Conservation (phyloP, 306 rosid species). For the Trifolium fragiferum region DNA sequence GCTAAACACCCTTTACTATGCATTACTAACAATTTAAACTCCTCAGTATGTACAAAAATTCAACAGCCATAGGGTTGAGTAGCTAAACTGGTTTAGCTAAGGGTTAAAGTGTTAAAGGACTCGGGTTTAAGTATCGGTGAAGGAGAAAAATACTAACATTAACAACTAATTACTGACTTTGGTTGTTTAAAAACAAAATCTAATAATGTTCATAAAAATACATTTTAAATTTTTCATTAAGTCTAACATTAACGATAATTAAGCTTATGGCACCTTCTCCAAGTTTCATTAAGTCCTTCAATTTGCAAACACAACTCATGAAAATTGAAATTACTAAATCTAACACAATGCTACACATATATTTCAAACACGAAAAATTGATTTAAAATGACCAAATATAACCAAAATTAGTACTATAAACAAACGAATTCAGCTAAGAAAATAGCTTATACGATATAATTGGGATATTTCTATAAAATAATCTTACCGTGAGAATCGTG, state of each 20-base stretch:
- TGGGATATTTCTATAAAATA: constrained; percentile 16
- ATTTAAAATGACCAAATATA: constrained; percentile 1
- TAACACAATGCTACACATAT: background rate
- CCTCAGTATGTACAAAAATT: background rate
- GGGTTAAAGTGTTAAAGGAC: too few species aligned
- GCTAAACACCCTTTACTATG: background rate
- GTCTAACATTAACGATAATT: background rate
- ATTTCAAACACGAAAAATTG: background rate
- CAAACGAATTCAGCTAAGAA: background rate
- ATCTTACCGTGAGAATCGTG: constrained; percentile 56
- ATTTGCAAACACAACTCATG: background rate
- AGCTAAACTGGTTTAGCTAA: too few species aligned
- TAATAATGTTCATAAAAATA: too few species aligned
- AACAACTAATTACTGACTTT: too few species aligned
- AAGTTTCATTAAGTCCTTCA: constrained; percentile 11
- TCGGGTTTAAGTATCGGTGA: too few species aligned
- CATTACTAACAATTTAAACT: background rate
- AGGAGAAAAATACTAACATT: too few species aligned
- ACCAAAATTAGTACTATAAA: background rate
- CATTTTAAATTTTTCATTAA: background rate
- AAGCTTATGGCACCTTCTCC: background rate
- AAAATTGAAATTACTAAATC: constrained; percentile 6
- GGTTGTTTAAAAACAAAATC: too few species aligned
- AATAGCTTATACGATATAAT: background rate
- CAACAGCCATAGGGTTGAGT: background rate